phyloP scores from a whole-genome alignment of 83 land plant genomes.

The Thuja plicata region DNA sequence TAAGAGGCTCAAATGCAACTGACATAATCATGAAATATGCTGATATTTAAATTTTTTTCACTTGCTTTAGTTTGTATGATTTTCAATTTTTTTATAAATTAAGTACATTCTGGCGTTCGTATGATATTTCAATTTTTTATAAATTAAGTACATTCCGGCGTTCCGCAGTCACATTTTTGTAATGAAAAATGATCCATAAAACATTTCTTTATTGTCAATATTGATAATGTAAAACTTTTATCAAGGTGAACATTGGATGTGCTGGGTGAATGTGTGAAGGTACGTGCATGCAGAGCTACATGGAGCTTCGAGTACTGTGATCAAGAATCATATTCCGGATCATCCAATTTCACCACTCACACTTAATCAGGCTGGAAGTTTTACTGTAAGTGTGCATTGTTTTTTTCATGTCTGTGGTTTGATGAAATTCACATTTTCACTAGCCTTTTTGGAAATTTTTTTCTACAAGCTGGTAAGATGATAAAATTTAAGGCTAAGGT shows the following conservation, averaged over 20 bases:
- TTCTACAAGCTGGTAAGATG: not conserved
- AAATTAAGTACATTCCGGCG: not conserved
- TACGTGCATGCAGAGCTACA: constrained; percentile 98
- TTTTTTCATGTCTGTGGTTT: not conserved
- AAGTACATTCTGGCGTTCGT: not conserved
- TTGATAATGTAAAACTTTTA: not conserved
- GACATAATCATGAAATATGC: not conserved
- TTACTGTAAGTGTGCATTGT: constrained; percentile 63
- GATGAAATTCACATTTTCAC: not conserved
- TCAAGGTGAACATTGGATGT: not conserved
- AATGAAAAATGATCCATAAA: not conserved
- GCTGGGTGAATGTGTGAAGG: constrained; percentile 35
- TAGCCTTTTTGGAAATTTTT: not conserved
- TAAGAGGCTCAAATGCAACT: not conserved
- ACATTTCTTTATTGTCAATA: not conserved
- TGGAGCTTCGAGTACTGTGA: constrained; percentile 97
- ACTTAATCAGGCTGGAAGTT: constrained; percentile 97
- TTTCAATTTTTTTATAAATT: not conserved
- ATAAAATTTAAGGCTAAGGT: not conserved
- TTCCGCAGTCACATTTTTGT: not conserved
- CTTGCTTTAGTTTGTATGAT: not conserved
- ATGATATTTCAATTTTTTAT: not conserved
- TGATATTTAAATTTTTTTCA: not conserved
- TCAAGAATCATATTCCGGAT: constrained; percentile 87
- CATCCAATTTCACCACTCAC: constrained; percentile 90